Conservation (phyloP, 495 filamentous ascomycete genomes). For the Pseudotulostoma volvatum region DNA sequence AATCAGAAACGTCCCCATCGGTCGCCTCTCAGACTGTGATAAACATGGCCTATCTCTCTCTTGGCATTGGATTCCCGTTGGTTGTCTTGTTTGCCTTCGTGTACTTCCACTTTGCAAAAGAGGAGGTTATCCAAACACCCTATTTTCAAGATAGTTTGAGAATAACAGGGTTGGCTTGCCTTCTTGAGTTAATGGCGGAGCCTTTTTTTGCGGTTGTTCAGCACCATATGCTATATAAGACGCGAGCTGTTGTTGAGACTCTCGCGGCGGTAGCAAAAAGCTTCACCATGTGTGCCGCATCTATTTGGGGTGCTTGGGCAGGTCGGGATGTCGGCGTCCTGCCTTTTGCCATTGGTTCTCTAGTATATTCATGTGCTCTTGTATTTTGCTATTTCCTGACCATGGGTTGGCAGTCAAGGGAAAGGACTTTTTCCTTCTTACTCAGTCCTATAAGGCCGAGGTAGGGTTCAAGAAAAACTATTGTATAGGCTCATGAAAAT, state of each 20-base stretch:
- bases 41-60: constrained; percentile 72
- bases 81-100: constrained; percentile 41
- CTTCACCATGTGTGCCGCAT: constrained; percentile 46
- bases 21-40: constrained; percentile 50
- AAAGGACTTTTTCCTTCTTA: constrained; percentile 43
- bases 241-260: constrained; percentile 65
- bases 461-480: no score
- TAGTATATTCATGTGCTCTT: constrained; percentile 55
- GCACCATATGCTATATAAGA: constrained; percentile 59
- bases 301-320: constrained; percentile 36
- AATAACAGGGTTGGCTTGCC: constrained; percentile 56
- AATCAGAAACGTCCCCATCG: no score
- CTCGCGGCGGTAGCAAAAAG: constrained; percentile 64
- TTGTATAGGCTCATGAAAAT: no score
- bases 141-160: constrained; percentile 46
- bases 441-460: constrained; percentile 25
- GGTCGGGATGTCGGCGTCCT: constrained; percentile 49
- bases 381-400: constrained; percentile 46
- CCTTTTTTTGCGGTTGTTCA: constrained; percentile 75
- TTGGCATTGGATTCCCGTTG: constrained; percentile 50
- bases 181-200: constrained; percentile 69
- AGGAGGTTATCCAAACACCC: constrained; percentile 37
- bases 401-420: constrained; percentile 23
- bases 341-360: constrained; percentile 78
- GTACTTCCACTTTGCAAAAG: constrained; percentile 43